These are phyloP conservation scores for Filosporella fistucella DNA, from an alignment of 495 filamentous ascomycete species.

Conservation along the genomic window DNA sequence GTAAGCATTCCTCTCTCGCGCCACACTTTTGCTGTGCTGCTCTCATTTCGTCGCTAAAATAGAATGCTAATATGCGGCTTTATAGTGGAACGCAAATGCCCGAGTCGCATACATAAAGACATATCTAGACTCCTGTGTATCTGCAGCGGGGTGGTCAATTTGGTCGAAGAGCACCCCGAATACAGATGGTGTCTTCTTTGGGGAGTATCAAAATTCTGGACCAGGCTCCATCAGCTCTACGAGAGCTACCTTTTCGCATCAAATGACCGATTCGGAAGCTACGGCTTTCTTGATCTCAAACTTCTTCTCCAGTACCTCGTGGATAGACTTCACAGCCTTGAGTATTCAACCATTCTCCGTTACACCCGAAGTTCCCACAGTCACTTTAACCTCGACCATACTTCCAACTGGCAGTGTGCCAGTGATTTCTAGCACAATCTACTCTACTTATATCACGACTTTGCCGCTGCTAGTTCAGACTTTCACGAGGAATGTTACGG, in stretches of 20 bases:
- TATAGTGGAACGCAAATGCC: slow-evolving; percentile 18
- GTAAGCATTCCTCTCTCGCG: no score
- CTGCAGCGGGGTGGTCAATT: slow-evolving; percentile 16
- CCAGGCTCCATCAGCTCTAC: slow-evolving; percentile 14
- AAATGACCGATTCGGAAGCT: slow-evolving; percentile 18
- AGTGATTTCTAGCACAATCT: neutral
- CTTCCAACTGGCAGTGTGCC: neutral
- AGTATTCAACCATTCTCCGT: slow-evolving; percentile 1
- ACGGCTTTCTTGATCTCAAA: slow-evolving; percentile 12
- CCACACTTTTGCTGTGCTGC: no score
- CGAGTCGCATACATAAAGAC: slow-evolving; percentile 20
- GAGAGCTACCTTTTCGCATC: slow-evolving; percentile 16
- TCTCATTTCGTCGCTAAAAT: no score
- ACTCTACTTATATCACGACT: neutral
- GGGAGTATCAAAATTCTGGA: slow-evolving; percentile 21
- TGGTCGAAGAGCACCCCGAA: slow-evolving; percentile 17
- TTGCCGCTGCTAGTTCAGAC: neutral
- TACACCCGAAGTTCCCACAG: no score
- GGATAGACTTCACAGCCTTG: slow-evolving; percentile 9
- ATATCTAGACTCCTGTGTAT: slow-evolving; percentile 18
- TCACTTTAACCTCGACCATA: slow-evolving; percentile 1
- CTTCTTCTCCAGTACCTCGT: slow-evolving; percentile 18
- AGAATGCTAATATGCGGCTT: no score
- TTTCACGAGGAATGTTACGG: slow-evolving; percentile 3
- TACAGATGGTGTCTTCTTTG: slow-evolving; percentile 15